These are phyloP conservation scores for Musa beccarii DNA, from an alignment of 176 grass and related monocot species.

Conservation along the genomic window DNA sequence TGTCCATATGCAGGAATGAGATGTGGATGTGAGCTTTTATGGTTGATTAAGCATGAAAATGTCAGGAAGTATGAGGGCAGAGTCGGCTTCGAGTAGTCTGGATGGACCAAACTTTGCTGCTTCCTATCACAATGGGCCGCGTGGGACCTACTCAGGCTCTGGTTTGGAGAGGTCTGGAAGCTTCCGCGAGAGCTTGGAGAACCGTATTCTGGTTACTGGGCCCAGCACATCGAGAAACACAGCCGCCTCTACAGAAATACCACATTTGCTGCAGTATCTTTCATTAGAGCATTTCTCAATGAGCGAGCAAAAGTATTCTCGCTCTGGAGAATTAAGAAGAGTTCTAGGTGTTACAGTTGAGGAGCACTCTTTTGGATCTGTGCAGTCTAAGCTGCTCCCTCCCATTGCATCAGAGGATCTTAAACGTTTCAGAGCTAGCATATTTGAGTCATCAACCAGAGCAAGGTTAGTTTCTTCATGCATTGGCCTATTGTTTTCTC, in stretches of 20 bases:
- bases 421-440: slow-evolving; percentile 46
- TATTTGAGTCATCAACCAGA: slow-evolving; percentile 35
- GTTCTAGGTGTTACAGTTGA: slow-evolving; percentile 39
- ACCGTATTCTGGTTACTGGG: slow-evolving; percentile 10
- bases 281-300: slow-evolving; percentile 34
- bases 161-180: slow-evolving; percentile 23
- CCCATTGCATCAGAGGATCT: slow-evolving; percentile 39
- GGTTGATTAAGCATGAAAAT: slow-evolving; percentile 18
- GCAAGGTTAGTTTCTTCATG: slow-evolving; percentile 31
- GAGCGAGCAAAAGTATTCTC: slow-evolving; percentile 44
- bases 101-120: slow-evolving; percentile 20
- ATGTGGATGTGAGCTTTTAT: slow-evolving; percentile 2
- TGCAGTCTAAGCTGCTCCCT: slow-evolving; percentile 36
- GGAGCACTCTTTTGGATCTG: slow-evolving; percentile 35
- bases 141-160: slow-evolving; percentile 13
- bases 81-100: slow-evolving; percentile 13
- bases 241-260: slow-evolving; percentile 21
- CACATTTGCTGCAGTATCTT: slow-evolving; percentile 40
- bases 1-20: neutral
- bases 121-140: slow-evolving; percentile 22
- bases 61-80: slow-evolving; percentile 31
- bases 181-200: slow-evolving; percentile 35
- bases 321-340: slow-evolving; percentile 46
- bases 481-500: neutral
- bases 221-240: slow-evolving; percentile 29